Conservation (phyloP, 805 yeast species). For the Nakazawaea anatomiae region DNA sequence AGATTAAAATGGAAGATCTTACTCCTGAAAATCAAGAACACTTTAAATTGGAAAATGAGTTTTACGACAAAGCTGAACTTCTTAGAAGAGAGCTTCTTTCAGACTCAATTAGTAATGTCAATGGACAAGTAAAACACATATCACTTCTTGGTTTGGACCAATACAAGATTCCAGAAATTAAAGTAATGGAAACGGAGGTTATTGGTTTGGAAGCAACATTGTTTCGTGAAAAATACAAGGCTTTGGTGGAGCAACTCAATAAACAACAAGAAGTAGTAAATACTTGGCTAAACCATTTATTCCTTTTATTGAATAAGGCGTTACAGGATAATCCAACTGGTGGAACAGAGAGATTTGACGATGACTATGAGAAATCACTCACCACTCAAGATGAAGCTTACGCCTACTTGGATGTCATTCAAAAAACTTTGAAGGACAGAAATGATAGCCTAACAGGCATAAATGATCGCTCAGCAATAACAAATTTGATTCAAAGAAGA, state of each 20-base stretch:
- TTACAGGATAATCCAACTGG: slow-evolving; percentile 24
- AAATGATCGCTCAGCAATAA: slow-evolving; percentile 14
- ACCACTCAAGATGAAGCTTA: slow-evolving; percentile 70
- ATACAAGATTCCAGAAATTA: not conserved
- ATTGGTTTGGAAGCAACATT: slow-evolving; percentile 15
- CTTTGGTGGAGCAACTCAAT: slow-evolving; percentile 34
- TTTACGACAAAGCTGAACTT: slow-evolving; percentile 56
- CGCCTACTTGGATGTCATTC: slow-evolving; percentile 49
- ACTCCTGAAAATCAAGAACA: slow-evolving; percentile 21
- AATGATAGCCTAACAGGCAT: slow-evolving; percentile 26
- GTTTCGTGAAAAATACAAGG: slow-evolving; percentile 21
- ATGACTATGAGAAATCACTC: slow-evolving; percentile 72
- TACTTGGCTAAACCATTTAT: slow-evolving; percentile 41
- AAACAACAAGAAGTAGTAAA: slow-evolving; percentile 46
- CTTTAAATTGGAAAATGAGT: slow-evolving; percentile 41
- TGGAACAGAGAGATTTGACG: slow-evolving; percentile 35
- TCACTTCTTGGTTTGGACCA: not conserved
- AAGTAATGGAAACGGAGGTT: not conserved
- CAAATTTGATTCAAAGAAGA: not conserved
- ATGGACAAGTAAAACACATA: slow-evolving; percentile 11
- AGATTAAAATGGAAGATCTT: slow-evolving; percentile 15
- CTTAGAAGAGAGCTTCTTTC: slow-evolving; percentile 47
- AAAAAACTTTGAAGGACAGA: slow-evolving; percentile 40
- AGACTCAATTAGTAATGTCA: slow-evolving; percentile 33
- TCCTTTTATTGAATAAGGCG: slow-evolving; percentile 38